phyloP scores from a whole-genome alignment of 805 yeast species.

The Debaryomyces tyrocola region DNA sequence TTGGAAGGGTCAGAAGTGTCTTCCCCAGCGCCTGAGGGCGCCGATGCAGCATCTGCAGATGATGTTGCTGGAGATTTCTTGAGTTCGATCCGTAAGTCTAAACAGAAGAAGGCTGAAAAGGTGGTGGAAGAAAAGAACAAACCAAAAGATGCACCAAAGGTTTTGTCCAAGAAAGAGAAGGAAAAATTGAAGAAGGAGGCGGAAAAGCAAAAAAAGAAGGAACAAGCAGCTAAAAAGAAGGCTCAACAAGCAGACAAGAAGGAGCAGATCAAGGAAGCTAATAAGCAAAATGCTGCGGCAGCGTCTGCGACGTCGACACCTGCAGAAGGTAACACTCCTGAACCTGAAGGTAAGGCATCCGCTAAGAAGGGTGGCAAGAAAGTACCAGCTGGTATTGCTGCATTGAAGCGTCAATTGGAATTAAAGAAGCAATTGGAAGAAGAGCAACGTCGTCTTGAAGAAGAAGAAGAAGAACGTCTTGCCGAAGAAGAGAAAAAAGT shows the following conservation, averaged over 20 bases:
- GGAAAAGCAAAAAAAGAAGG: slow-evolving; percentile 89
- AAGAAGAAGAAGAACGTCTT: slow-evolving; percentile 56
- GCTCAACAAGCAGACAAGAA: slow-evolving; percentile 62
- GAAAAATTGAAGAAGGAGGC: slow-evolving; percentile 94
- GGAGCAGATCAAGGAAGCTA: slow-evolving; percentile 52
- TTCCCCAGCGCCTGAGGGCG: slow-evolving; percentile 16
- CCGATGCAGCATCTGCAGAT: slow-evolving; percentile 19
- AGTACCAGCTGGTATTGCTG: slow-evolving; percentile 88
- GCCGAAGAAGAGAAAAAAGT: slow-evolving; percentile 51
- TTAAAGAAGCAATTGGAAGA: slow-evolving; percentile 85
- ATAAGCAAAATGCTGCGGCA: slow-evolving; percentile 42
- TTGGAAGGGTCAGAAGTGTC: slow-evolving; percentile 39
- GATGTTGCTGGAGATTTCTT: slow-evolving; percentile 66
- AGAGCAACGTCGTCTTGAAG: slow-evolving; percentile 70
- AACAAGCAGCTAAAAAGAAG: slow-evolving; percentile 83
- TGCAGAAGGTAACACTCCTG: slow-evolving; percentile 26
- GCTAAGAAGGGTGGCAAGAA: slow-evolving; percentile 66
- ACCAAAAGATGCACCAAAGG: slow-evolving; percentile 58
- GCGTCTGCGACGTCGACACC: slow-evolving; percentile 20
- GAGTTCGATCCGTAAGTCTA: slow-evolving; percentile 77
- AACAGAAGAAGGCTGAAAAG: slow-evolving; percentile 72
- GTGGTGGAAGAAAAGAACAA: slow-evolving; percentile 58
- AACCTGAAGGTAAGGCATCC: slow-evolving; percentile 34
- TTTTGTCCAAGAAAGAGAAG: slow-evolving; percentile 90
- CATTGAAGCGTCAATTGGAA: slow-evolving; percentile 86